Conservation (phyloP, 2,329 filamentous ascomycete genomes). For the Pyrenochaeta sp. region DNA sequence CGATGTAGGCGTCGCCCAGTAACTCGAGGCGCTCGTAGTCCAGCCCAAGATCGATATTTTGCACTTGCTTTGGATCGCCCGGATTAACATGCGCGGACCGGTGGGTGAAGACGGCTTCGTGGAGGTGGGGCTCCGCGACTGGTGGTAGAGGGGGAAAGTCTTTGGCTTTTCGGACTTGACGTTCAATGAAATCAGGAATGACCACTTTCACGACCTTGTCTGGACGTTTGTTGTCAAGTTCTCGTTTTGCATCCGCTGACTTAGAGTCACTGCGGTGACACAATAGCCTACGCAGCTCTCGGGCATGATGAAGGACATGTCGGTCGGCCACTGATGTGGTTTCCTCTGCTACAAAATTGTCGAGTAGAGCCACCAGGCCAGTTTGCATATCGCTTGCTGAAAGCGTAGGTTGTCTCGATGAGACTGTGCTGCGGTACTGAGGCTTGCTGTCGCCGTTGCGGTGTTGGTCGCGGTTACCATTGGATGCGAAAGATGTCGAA, state of each 20-base stretch:
- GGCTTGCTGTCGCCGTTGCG: not conserved
- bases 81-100: constrained; percentile 35
- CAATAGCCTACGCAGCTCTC: constrained; percentile 37
- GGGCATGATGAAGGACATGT: constrained; percentile 39
- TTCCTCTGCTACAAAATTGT: constrained; percentile 41
- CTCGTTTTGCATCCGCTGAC: constrained; percentile 59
- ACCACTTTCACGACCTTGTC: constrained; percentile 21
- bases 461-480: constrained; percentile 7
- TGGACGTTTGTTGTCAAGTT: constrained; percentile 40
- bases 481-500: not conserved
- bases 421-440: not conserved
- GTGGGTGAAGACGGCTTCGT: constrained; percentile 73
- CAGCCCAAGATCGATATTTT: constrained; percentile 32
- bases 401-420: constrained; percentile 16
- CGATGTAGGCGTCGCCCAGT: constrained; percentile 86
- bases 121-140: constrained; percentile 67
- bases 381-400: constrained; percentile 36
- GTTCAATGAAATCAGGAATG: constrained; percentile 38
- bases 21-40: constrained; percentile 88
- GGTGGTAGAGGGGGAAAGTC: constrained; percentile 67
- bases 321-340: constrained; percentile 30
- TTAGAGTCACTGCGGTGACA: constrained; percentile 42
- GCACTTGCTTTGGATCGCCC: constrained; percentile 22
- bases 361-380: constrained; percentile 40
- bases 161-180: constrained; percentile 39